Evolutionary conservation across 768 basidiomycete genomes (phyloP), one percentile per base, ranked within the genome.

Genomic region (Panellus pusillus): DNA sequence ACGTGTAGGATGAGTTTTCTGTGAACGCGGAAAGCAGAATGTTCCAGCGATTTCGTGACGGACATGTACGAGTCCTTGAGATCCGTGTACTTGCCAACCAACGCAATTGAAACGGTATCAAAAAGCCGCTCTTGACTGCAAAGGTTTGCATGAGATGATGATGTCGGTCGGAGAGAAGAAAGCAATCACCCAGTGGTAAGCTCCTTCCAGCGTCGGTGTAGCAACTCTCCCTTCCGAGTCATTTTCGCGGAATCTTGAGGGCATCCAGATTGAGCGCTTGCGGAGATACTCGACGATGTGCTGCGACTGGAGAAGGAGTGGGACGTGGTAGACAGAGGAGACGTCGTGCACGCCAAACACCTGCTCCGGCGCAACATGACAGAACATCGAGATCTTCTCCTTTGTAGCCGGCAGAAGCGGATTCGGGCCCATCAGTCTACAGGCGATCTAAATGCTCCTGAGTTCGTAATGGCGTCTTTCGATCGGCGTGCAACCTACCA

Each of bases 41-140:
- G 96, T 71, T 99, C 96, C 32, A 99, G 78, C 18, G 97, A 84
- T 77, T 99, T 99, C 65, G 86, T 87, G 51, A 99, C 96, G 27
- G 91, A 93, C 92, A 98, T 98, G 69, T 99, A 99, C 24, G 95
- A 97, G 70, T 99, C 96, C 71, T 93, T 91, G 43, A 98, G 77
- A 60, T 93, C 86, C 12, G 94, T 98, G 75, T 99, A 99, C 73
- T 99, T 99, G 41, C 96, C 96, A 14, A 99, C 95, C 47, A 99
- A 78, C 18, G 88, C 93, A 57, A 99, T 89, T 41, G 82, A 83
- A 41, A 97, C 93, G 9, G 81, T 80, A 63, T 98, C 95, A 67
- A 88, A 96, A 6, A 93, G 76, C 37, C 94, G 84, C 68, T 98
- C 96, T 70, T 95, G 92, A n/a, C 96, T 98, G 59, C 29, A 54